phyloP scores from a whole-genome alignment of 768 basidiomycete species.

The Rhodotorula kratochvilovae region DNA sequence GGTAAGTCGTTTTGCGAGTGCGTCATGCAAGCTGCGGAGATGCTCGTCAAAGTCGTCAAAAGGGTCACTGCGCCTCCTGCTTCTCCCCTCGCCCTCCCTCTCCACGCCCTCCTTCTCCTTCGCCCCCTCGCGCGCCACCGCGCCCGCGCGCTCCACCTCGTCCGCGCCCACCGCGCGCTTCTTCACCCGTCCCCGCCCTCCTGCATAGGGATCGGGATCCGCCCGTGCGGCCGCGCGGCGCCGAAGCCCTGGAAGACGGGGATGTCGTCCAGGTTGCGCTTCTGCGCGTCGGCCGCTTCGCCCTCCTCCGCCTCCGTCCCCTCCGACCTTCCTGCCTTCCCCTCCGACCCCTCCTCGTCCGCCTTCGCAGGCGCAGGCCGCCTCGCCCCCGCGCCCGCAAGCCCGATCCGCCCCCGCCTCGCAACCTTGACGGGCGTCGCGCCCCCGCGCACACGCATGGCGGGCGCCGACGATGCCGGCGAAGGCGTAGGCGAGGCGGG shows the following conservation, averaged over 20 bases:
- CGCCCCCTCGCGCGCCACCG: not conserved
- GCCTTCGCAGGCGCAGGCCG: not conserved
- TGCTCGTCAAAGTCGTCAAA: not conserved
- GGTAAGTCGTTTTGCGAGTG: too few relatives aligned
- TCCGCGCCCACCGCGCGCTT: not conserved
- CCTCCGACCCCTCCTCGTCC: too few relatives aligned
- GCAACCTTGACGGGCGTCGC: constrained; percentile 1
- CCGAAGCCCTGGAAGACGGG: constrained; percentile 17
- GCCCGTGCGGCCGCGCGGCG: constrained; percentile 3
- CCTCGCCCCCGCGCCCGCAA: constrained; percentile 12
- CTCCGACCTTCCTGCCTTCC: not conserved
- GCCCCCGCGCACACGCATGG: not conserved
- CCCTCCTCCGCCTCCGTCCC: not conserved
- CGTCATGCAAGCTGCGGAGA: not conserved
- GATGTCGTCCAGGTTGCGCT: not conserved
- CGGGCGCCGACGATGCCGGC: not conserved
- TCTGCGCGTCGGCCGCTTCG: not conserved
- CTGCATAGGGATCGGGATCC: constrained; percentile 23
- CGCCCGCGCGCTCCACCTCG: not conserved
- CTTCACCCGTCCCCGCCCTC: not conserved
- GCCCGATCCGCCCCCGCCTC: constrained; percentile 10
- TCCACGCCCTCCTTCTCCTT: not conserved
- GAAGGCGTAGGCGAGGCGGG: too few relatives aligned
- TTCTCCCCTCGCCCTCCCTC: not conserved
- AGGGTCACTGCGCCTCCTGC: not conserved